phyloP scores from a whole-genome alignment of 768 basidiomycete genomes.

The Crepidotus variabilis region DNA sequence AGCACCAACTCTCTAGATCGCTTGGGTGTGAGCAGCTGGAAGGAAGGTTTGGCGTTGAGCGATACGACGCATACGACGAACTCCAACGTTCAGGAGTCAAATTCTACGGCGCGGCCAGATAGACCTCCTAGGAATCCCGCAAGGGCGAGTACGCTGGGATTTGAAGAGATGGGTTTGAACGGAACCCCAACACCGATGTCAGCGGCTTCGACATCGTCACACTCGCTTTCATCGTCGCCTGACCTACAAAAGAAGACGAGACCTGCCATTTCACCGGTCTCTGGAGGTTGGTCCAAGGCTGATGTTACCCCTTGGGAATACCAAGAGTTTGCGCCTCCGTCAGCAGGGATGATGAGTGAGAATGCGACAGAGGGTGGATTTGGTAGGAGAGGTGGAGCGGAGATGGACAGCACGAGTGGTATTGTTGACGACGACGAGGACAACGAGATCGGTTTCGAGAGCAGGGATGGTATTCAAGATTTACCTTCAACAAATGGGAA shows the following conservation, averaged over 20 bases:
- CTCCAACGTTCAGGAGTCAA: background rate
- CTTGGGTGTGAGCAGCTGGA: background rate
- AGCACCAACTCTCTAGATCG: constrained; percentile 7
- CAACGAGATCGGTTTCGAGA: background rate
- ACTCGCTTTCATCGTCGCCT: background rate
- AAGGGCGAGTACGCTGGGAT: constrained; percentile 8
- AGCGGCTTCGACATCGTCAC: background rate
- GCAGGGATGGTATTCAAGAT: background rate
- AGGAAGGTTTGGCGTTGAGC: background rate
- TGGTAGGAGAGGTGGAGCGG: background rate
- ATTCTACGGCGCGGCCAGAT: constrained; percentile 9
- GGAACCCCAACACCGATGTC: background rate
- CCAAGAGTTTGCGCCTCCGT: constrained; percentile 5
- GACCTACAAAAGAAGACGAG: background rate
- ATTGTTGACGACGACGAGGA: background rate
- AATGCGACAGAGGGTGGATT: background rate
- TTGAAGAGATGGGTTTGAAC: background rate
- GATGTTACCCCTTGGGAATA: constrained; percentile 29
- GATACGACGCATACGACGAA: background rate
- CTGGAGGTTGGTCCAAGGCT: constrained; percentile 5
- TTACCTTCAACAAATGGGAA: background rate
- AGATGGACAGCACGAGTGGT: background rate
- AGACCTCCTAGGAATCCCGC: constrained; percentile 32
- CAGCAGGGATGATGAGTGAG: background rate
- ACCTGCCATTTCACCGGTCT: background rate